phyloP scores from a whole-genome alignment of 768 basidiomycete species.

The Lactarius vividus region DNA sequence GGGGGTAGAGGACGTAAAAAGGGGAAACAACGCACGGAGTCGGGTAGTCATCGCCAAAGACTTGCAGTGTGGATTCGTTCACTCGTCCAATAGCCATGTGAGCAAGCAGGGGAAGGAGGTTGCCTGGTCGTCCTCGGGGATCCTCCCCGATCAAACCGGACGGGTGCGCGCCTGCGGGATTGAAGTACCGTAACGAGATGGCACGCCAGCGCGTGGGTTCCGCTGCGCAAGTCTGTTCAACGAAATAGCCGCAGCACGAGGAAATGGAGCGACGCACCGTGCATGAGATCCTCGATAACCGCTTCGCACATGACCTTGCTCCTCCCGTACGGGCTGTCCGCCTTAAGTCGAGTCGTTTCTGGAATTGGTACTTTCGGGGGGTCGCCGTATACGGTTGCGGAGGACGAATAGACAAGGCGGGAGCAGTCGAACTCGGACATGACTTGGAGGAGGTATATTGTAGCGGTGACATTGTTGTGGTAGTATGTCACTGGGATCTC shows the following conservation, averaged over 20 bases:
- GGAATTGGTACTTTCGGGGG: constrained; percentile 92
- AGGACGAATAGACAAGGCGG: constrained; percentile 94
- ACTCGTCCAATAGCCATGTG: constrained; percentile 93
- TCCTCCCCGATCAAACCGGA: constrained; percentile 96
- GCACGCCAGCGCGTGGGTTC: constrained; percentile 71
- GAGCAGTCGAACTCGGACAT: constrained; percentile 84
- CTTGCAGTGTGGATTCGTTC: constrained; percentile 54
- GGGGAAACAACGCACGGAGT: constrained; percentile 57
- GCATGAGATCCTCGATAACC: constrained; percentile 84
- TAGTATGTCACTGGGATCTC: constrained; percentile 94
- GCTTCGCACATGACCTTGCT: constrained; percentile 96
- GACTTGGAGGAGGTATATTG: constrained; percentile 77
- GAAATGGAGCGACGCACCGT: constrained; percentile 46
- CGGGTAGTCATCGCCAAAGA: constrained; percentile 97
- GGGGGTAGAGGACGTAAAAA: neutral
- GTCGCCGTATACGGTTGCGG: constrained; percentile 96
- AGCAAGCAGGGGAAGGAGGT: constrained; percentile 88
- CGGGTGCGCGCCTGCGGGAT: constrained; percentile 98
- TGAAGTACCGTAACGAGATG: constrained; percentile 95
- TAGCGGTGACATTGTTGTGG: constrained; percentile 88
- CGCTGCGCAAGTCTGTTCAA: constrained; percentile 42
- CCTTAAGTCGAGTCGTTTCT: constrained; percentile 81
- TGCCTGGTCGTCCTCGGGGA: constrained; percentile 92
- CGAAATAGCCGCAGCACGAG: neutral
- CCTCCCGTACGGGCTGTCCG: constrained; percentile 91